These are phyloP conservation scores for Pachysandra terminalis DNA, from an alignment of 164 flowering plant species.

Conservation along the genomic window DNA sequence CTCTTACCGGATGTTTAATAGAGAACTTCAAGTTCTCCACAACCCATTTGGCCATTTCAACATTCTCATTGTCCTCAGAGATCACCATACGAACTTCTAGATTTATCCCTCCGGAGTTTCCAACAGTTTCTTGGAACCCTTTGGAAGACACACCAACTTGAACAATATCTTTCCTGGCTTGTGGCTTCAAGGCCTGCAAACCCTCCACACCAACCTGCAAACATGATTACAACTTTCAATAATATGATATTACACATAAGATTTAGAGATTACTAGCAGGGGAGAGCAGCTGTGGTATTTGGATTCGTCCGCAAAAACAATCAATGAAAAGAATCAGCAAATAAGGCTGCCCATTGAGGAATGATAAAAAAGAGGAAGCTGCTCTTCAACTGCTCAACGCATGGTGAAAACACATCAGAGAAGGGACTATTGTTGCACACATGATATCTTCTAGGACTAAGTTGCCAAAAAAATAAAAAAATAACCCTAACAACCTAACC, in stretches of 20 bases:
- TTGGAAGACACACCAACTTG: conserved; percentile 24
- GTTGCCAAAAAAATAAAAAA: too few relatives aligned
- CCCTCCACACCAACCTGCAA: conserved; percentile 87
- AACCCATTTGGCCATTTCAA: conserved; percentile 54
- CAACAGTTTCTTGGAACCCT: conserved; percentile 34
- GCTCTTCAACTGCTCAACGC: not conserved
- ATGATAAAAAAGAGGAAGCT: too few relatives aligned
- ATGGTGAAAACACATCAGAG: not conserved
- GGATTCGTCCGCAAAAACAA: too few relatives aligned
- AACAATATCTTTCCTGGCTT: conserved; percentile 22
- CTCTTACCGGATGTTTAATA: conserved; percentile 77
- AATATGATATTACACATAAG: too few relatives aligned
- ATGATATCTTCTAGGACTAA: not conserved
- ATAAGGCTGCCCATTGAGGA: too few relatives aligned
- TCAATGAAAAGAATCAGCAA: too few relatives aligned
- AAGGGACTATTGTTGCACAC: too few relatives aligned
- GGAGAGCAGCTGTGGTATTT: not conserved
- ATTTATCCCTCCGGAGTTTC: conserved; percentile 58
- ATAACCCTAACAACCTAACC: not conserved
- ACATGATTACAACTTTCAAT: not conserved
- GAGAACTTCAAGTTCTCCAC: conserved; percentile 81
- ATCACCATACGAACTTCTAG: conserved; percentile 53
- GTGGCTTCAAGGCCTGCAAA: conserved; percentile 83
- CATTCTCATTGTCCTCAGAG: conserved; percentile 36
- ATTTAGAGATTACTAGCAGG: not conserved